Base-by-base conservation (phyloP, 352 stramenopile genomes). In the Pythium brachiatum region DNA sequence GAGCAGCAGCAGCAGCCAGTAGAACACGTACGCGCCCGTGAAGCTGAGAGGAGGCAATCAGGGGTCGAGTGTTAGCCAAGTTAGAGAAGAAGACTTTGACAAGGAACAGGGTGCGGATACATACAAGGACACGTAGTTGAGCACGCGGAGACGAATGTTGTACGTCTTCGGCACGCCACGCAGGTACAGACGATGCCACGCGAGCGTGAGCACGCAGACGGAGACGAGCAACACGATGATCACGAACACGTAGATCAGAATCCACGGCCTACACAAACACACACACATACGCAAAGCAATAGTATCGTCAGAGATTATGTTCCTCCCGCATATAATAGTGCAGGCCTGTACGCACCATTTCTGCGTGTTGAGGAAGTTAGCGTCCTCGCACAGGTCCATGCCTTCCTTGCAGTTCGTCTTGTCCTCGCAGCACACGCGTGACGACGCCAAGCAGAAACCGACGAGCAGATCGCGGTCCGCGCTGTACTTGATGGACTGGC, bases 91-190 rank as follows among this genome's bases (percentile, higher is more conserved):
- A 13, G 12, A 27, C 8, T n/a, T n/a, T 23, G 46, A 53, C 32
- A 39, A 39, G 32, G 13, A 39, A 13, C 32, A 39, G n/a, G 13
- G 34, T 31, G 13, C 26, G 23, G 32, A 31, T 18, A 79, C 80
- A 46, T 74, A 94, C 84, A 95, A 90, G 20, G 86, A 92, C 57
- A 93, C 86, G 73, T 92, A 95, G 72, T 95, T 94, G 54, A 95
- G 79, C 55, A 95, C 86, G 62, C 84, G 84, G 60, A 95, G 83
- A 44, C 86, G 84, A 41, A 95, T 93, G 62, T 94, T 94, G 73
- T 94, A 94, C 27, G 86, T 95, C 74, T 95, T 94, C 2, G 86
- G 84, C 16, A 95, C 84, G 39, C 86, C 86, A 27, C 84, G 83
- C 7, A 91, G 60, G 62, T 95, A 94, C 46, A 95, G 67, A 34